Base-by-base conservation (phyloP, 306 rosid species). In the Quillaja saponaria region DNA sequence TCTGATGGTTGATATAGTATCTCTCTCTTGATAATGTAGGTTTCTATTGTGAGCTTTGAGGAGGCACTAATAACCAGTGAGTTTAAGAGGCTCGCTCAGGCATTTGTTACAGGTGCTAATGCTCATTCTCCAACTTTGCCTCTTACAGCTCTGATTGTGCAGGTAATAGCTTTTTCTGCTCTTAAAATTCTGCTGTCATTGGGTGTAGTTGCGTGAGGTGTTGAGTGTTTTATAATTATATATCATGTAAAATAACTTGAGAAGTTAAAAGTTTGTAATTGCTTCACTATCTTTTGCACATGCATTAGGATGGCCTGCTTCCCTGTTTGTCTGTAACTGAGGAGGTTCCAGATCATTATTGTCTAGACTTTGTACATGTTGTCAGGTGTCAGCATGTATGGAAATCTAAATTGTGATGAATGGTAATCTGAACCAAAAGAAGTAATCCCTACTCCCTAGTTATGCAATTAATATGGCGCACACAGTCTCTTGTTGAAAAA, bases 71-170 rank as follows among this genome's bases (percentile, higher is more conserved):
- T 87, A 46, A 70, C 80, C 8, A 56, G 76, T 74, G 96, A 92
- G 63, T 81, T 84, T 58, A 71, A 89, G 81, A 81, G 82, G 71
- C 86, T 89, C 55, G 73, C 87, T 47, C 82, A 73, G 61, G 89
- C 82, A 64, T 86, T 92, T 75, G 67, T 78, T 78, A 68, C 56
- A 11, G 95, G 85, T 57, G 83, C 95, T 80, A 56, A 77, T 45
- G 77, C 81, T 7, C 67, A 71, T 58, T 78, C 82, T 63, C 82
- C 91, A 54, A n/a, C 77, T 34, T 79, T 89, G 80, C 95, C 99
- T 48, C 84, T 92, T 33, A 79, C 91, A 21, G 80, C 83, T 72
- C 61, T 92, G 75, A 84, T 87, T 72, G 80, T 89, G 72, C 99
- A 89, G 96, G 99, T 87, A 78, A 57, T 45, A 49, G 45, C 64